Evolutionary conservation across 371 early-diverging fungal species (phyloP).

Genomic region (Choanephora cucurbitarum): DNA sequence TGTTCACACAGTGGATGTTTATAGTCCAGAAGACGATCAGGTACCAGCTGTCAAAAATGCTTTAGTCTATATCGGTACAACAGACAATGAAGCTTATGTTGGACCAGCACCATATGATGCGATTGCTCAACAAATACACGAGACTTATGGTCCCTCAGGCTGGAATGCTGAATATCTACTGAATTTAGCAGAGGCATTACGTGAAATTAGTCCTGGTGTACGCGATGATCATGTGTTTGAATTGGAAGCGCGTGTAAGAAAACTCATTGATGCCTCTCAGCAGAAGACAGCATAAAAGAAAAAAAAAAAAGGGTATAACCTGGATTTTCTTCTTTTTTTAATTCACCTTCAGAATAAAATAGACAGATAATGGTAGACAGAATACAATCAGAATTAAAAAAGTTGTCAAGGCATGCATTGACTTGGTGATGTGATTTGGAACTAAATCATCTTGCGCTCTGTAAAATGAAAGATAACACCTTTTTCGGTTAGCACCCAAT

Average conservation of each 20-base stretch:
- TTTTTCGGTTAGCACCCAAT: neutral
- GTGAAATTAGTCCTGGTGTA: conserved; percentile 59
- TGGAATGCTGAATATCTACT: conserved; percentile 78
- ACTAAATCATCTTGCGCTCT: too few species aligned
- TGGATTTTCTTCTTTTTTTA: neutral
- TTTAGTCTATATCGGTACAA: conserved; percentile 82
- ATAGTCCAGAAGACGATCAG: conserved; percentile 42
- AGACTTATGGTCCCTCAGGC: conserved; percentile 75
- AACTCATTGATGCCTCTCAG: conserved; percentile 23
- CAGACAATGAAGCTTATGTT: conserved; percentile 79
- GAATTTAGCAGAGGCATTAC: conserved; percentile 67
- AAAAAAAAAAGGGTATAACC: neutral
- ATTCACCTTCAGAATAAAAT: neutral
- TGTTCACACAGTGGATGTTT: conserved; percentile 71
- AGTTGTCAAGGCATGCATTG: neutral
- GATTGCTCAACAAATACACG: conserved; percentile 74
- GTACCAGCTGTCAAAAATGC: conserved; percentile 60
- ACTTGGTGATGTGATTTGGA: too few species aligned
- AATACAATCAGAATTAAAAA: conserved; percentile 11
- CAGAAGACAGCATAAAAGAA: neutral
- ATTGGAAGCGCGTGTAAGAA: conserved; percentile 58
- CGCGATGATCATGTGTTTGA: conserved; percentile 66
- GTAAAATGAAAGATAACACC: neutral
- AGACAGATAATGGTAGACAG: conserved; percentile 13
- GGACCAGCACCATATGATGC: conserved; percentile 72